phyloP scores from a whole-genome alignment of 129 eudicot species.

The Helichrysum umbraculigerum region DNA sequence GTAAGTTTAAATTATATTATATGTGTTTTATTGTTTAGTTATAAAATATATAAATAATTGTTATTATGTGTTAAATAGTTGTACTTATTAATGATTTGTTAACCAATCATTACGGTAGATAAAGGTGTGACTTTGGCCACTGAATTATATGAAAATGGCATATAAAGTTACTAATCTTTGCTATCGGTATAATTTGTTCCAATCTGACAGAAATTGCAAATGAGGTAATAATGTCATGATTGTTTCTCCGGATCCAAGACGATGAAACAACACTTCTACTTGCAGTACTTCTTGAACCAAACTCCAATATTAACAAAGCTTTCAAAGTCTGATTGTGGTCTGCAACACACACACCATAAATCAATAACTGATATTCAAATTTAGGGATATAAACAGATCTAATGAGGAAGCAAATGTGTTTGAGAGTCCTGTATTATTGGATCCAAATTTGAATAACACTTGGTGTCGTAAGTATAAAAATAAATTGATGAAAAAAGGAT shows the following conservation, averaged over 20 bases:
- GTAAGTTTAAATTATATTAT: too few species aligned
- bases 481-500: too few species aligned
- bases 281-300: conserved; percentile 92
- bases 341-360: conserved; percentile 43
- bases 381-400: background rate
- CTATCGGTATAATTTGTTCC: background rate
- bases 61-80: too few species aligned
- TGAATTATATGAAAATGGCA: too few species aligned
- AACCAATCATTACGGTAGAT: background rate
- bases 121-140: background rate
- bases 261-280: conserved; percentile 25
- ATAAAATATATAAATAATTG: too few species aligned
- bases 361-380: background rate
- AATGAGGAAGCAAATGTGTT: background rate
- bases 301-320: conserved; percentile 90
- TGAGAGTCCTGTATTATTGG: too few species aligned
- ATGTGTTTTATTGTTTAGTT: too few species aligned
- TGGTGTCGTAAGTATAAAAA: too few species aligned
- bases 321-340: conserved; percentile 94
- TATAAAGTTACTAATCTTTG: background rate
- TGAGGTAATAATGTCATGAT: background rate
- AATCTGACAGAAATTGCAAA: background rate
- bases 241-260: background rate
- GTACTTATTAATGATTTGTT: background rate
- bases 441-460: too few species aligned